These are phyloP conservation scores for Penicillium daleae DNA, from an alignment of 495 filamentous ascomycete species.

Conservation along the genomic window DNA sequence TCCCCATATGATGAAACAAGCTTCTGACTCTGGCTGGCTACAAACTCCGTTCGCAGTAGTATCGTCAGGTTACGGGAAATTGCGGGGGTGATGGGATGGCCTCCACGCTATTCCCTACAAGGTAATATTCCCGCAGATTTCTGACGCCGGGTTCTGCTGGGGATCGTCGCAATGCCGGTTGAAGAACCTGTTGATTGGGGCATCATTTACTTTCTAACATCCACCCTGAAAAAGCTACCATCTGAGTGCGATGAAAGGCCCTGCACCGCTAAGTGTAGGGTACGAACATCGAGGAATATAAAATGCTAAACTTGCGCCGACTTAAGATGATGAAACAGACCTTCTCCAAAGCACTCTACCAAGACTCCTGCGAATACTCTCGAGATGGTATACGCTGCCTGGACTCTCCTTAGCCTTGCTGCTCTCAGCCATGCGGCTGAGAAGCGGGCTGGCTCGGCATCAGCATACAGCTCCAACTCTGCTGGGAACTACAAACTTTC, in stretches of 20 bases:
- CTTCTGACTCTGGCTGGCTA: background rate
- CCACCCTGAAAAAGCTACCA: background rate
- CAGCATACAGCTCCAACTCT: conserved; percentile 50
- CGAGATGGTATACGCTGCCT: conserved; percentile 5
- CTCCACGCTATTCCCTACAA: background rate
- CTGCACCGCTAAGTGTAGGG: background rate
- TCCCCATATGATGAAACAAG: background rate
- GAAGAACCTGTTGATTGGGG: background rate
- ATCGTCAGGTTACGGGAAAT: conserved; percentile 19
- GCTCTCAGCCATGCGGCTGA: conserved; percentile 19
- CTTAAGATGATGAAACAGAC: background rate
- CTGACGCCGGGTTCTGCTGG: background rate
- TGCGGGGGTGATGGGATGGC: conserved; percentile 12
- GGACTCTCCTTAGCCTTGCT: conserved; percentile 18
- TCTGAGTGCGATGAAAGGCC: background rate
- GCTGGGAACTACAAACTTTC: conserved; percentile 50
- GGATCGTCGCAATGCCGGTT: background rate
- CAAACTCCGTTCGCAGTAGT: conserved; percentile 1
- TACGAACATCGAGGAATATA: background rate
- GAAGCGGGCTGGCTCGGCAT: conserved; percentile 29
- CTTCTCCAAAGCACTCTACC: background rate
- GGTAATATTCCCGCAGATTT: conserved; percentile 3
- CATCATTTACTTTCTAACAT: background rate
- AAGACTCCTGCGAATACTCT: background rate
- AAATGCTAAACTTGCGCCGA: background rate